phyloP scores from a whole-genome alignment of 345 rosid species.

The Lumnitzera racemosa region DNA sequence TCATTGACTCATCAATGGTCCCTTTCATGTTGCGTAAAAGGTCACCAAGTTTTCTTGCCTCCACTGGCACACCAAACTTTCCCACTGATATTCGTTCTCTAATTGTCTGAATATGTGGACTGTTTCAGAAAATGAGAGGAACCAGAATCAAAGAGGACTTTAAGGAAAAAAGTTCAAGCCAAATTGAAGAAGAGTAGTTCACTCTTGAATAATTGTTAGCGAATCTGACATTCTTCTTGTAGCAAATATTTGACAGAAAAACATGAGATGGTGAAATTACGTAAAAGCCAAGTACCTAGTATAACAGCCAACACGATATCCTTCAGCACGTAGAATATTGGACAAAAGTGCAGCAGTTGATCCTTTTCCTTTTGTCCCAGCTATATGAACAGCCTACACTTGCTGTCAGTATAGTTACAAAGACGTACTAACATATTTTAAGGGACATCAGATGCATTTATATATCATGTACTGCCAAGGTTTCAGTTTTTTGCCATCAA shows the following conservation, averaged over 20 bases:
- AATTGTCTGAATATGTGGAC: slow-evolving; percentile 76
- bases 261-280: too few relatives aligned
- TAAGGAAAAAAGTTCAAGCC: neutral
- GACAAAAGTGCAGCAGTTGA: slow-evolving; percentile 85
- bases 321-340: slow-evolving; percentile 63
- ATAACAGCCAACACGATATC: slow-evolving; percentile 75
- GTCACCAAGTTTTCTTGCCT: slow-evolving; percentile 44
- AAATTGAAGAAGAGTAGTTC: neutral
- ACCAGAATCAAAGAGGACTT: neutral
- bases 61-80: slow-evolving; percentile 46
- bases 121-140: slow-evolving; percentile 14
- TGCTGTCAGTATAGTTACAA: neutral
- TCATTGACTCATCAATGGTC: slow-evolving; percentile 50
- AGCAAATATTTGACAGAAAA: too few relatives aligned
- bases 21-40: slow-evolving; percentile 47
- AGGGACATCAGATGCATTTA: too few relatives aligned
- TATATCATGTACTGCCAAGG: too few relatives aligned
- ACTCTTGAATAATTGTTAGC: too few relatives aligned
- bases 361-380: slow-evolving; percentile 97
- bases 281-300: slow-evolving; percentile 39
- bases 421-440: neutral
- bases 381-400: slow-evolving; percentile 64
- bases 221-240: too few relatives aligned
- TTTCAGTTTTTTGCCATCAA: too few relatives aligned
- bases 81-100: slow-evolving; percentile 73